Base-by-base conservation (phyloP, 1,284 basidiomycete genomes). In the Sparassis latifolia region DNA sequence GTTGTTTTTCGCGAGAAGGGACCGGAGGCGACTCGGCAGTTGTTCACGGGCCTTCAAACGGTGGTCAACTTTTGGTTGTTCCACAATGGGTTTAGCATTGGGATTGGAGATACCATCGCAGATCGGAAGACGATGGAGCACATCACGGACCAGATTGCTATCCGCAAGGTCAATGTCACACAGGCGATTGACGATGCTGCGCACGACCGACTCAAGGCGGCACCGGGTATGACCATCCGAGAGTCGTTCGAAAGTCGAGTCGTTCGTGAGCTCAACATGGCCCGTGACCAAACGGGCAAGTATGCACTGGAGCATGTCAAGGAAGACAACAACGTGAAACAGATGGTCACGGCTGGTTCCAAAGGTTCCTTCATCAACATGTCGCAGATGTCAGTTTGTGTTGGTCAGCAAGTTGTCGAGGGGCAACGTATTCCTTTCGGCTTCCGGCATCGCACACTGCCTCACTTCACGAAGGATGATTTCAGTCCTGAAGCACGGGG, bases 361-460 rank as follows among this genome's bases (percentile, higher is more conserved):
- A 99, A 99, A 73, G 95, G 95, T 72, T 94, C 92, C 0, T 95
- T 93, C 77, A 99, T 99, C 80, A 99, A 99, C 73, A 98, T 99
- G 65, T 99, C 97, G 27, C 97, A 99, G 72, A 99, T 99, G 97
- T 97, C 95, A 6, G 95, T 97, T 53, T 96, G 95, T 77, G 97
- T 99, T 47, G 97, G 97, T 33, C 97, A 99, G 69, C 97, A 99
- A 72, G 90, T 87, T 58, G 96, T 99, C 54, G 97, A 99, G 71
- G 97, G 97, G 60, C 92, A 92, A 63, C 93, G 96, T 61, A 97
- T 99, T 64, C 95, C 95, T 0, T 99, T 97, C 67, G 96, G 97
- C 20, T 99, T 99, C 83, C 88, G 86, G 53, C 95, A 99, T 71
- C 89, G 96, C 31, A 92, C 93, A 0, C 75, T 99, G 20, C 97